Evolutionary conservation across 2,329 filamentous ascomycete species (phyloP).

Genomic region (Colletotrichum melonis): DNA sequence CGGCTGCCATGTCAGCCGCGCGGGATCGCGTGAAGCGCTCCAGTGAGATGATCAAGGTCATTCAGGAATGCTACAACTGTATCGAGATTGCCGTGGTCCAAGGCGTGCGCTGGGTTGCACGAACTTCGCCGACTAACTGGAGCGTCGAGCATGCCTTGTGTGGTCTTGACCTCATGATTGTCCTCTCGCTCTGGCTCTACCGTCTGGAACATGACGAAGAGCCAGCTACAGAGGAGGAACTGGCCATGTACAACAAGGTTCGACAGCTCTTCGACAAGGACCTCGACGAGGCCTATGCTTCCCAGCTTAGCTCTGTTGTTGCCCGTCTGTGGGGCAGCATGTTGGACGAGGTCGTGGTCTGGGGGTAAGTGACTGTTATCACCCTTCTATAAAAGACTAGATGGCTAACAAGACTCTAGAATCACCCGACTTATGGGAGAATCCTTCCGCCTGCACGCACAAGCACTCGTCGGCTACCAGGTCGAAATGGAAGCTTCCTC

Average conservation of each 20-base stretch:
- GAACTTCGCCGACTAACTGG: constrained; percentile 98
- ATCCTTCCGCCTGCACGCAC: constrained; percentile 95
- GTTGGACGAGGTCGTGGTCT: constrained; percentile 98
- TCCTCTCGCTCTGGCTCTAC: constrained; percentile 97
- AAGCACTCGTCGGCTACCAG: constrained; percentile 94
- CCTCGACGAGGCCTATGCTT: constrained; percentile 81
- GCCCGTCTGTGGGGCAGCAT: constrained; percentile 97
- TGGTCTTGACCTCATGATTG: constrained; percentile 96
- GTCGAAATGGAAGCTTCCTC: constrained; percentile 80
- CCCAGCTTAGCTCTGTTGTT: constrained; percentile 93
- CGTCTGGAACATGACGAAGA: constrained; percentile 99
- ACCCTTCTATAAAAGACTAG: neutral
- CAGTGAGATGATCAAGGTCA: constrained; percentile 97
- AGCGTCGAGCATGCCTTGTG: constrained; percentile 98
- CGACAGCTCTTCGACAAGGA: constrained; percentile 92
- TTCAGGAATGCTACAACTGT: constrained; percentile 97
- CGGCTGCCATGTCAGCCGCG: constrained; percentile 94
- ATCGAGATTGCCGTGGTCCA: constrained; percentile 95
- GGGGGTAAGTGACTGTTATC: constrained; percentile 83
- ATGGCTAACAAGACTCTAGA: constrained; percentile 55
- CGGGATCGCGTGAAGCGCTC: constrained; percentile 95
- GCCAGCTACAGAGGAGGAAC: constrained; percentile 84
- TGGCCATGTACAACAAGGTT: constrained; percentile 92
- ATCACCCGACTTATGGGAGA: constrained; percentile 98
- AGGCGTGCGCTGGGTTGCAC: constrained; percentile 97